Base-by-base conservation (phyloP, 441 rosid species). In the Lepidium campestre region DNA sequence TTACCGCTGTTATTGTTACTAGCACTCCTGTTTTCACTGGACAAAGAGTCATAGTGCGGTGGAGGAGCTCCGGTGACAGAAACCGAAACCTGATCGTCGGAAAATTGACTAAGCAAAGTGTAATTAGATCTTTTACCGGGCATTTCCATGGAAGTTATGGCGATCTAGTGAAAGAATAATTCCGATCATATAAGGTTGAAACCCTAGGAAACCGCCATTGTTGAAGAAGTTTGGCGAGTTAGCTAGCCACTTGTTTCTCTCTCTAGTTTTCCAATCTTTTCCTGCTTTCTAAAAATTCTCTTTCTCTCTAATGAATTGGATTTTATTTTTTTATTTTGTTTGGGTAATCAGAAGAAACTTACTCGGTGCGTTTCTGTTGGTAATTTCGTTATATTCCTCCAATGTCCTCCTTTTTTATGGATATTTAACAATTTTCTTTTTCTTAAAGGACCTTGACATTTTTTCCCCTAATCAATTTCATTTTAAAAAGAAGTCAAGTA, bases 111-210 rank as follows among this genome's bases (percentile, higher is more conserved):
- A 12, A 94, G 82, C 31, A 85, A 89, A 41, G 88, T 79, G 81
- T 94, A 94, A 80, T 82, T 89, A 56, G 98, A 88, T 89, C 91
- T 89, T 76, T 90, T 83, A 66, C 78, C 84, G 17, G 89, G 79
- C 91, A 91, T 85, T 85, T 89, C 98, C 97, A 91, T 94, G 55
- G 89, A 80, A 66, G 67, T 35, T 55, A 29, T 42, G 31, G 18
- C 50, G 71, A 57, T 70, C 49, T 17, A 70, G 61, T 45, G 61
- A 56, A 37, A 40, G 5, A 25, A 14, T 27, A 32, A 17, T 27
- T 13, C 27, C 39, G 37, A 60, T 73, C 77, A 71, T 63, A 65
- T 44, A 76, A 80, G 68, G 79, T 22, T 71, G 73, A 72, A 81
- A 83, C 83, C 83, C 77, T 78, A 70, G 40, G 72, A 65, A 72